phyloP scores from a whole-genome alignment of 2,329 filamentous ascomycete species.

The Microdochium trichocladiopsis region DNA sequence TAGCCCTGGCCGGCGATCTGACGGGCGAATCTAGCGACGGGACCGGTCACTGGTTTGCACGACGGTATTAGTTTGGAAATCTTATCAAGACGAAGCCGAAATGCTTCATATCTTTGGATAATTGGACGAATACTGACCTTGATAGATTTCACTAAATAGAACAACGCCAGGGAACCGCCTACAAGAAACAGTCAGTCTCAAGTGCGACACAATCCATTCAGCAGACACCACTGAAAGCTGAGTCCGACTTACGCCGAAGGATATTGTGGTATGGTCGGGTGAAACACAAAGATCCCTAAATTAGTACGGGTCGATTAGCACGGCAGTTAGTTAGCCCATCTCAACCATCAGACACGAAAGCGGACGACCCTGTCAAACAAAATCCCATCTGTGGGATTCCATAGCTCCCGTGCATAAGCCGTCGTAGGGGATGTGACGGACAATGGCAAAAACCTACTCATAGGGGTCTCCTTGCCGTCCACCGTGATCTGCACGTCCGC shows the following conservation, averaged over 20 bases:
- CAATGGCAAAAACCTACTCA: conserved; percentile 37
- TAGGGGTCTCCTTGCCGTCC: conserved; percentile 45
- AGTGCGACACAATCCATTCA: not conserved
- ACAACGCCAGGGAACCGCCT: conserved; percentile 76
- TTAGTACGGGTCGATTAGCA: not conserved
- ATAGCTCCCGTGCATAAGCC: too few species aligned
- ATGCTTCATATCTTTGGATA: too few species aligned
- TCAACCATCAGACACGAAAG: conserved; percentile 3
- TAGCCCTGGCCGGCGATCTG: conserved; percentile 91
- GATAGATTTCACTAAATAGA: conserved; percentile 91
- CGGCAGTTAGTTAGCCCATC: not conserved
- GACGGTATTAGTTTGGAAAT: too few species aligned
- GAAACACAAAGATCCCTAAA: conserved; percentile 80
- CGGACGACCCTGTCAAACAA: too few species aligned
- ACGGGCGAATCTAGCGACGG: conserved; percentile 80
- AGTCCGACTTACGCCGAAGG: conserved; percentile 62
- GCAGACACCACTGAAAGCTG: not conserved
- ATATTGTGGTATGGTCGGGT: conserved; percentile 77
- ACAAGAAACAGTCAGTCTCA: conserved; percentile 4
- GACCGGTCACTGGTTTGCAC: conserved; percentile 93
- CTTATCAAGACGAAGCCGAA: too few species aligned
- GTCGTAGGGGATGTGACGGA: too few species aligned
- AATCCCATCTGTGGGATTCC: too few species aligned
- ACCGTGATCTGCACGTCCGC: conserved; percentile 41
- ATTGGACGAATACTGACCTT: too few species aligned